Conservation (phyloP, 2,329 filamentous ascomycete genomes). For the Biscogniauxia mediterranea region DNA sequence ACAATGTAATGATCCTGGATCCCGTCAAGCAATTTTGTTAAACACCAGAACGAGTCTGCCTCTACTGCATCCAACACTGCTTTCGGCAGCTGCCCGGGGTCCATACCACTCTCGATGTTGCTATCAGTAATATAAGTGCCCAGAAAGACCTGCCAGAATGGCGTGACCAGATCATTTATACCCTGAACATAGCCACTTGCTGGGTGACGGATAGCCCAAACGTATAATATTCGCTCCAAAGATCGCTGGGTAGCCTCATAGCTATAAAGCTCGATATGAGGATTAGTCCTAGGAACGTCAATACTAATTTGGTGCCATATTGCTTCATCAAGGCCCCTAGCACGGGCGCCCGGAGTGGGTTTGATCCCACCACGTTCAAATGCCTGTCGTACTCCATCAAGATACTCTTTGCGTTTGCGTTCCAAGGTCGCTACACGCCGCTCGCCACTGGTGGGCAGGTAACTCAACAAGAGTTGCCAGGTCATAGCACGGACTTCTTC, state of each 20-base stretch:
- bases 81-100: constrained; percentile 88
- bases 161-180: constrained; percentile 96
- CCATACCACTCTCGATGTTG: constrained; percentile 92
- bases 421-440: constrained; percentile 86
- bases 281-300: constrained; percentile 93
- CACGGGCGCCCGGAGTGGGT: constrained; percentile 42
- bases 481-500: constrained; percentile 96
- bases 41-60: constrained; percentile 96
- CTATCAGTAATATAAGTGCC: constrained; percentile 93
- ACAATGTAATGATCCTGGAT: constrained; percentile 99
- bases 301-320: constrained; percentile 99
- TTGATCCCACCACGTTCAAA: constrained; percentile 63
- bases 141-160: constrained; percentile 97
- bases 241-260: constrained; percentile 96
- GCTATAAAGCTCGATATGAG: constrained; percentile 89
- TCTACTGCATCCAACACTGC: constrained; percentile 94
- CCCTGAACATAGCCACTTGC: constrained; percentile 98
- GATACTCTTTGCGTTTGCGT: constrained; percentile 91
- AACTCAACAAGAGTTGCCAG: constrained; percentile 95
- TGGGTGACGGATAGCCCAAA: constrained; percentile 97
- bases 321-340: constrained; percentile 83
- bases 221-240: constrained; percentile 89
- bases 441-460: constrained; percentile 95
- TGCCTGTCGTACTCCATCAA: constrained; percentile 80
- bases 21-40: constrained; percentile 95